Evolutionary conservation across 495 filamentous ascomycete genomes (phyloP).

Genomic region (Neohortaea acidophila): DNA sequence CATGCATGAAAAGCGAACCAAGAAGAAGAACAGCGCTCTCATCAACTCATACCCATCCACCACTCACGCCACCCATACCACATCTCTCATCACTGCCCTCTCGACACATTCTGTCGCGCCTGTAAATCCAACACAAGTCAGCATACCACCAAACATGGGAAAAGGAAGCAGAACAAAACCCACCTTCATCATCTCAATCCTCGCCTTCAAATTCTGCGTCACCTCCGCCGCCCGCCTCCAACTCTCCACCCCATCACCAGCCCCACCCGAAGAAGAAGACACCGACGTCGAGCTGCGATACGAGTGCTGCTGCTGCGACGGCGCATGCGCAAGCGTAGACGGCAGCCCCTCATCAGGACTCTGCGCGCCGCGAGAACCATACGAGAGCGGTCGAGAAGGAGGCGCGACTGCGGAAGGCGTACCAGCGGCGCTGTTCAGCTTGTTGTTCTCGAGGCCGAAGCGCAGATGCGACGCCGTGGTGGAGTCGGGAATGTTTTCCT

Average conservation of each 20-base stretch:
- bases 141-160: neutral
- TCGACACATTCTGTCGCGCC: constrained; percentile 14
- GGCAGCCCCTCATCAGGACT: no score
- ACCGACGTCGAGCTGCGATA: no score
- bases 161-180: constrained; percentile 15
- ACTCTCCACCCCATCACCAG: constrained; percentile 59
- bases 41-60: neutral
- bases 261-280: no score
- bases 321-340: no score
- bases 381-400: no score
- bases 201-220: constrained; percentile 86
- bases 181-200: constrained; percentile 84
- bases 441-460: constrained; percentile 24
- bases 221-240: constrained; percentile 99
- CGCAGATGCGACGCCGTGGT: no score
- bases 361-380: no score
- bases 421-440: constrained; percentile 33
- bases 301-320: no score
- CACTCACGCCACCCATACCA: neutral
- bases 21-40: neutral
- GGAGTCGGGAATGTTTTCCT: constrained; percentile 36
- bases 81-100: constrained; percentile 8
- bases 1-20: neutral
- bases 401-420: no score
- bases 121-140: constrained; percentile 7